These are phyloP conservation scores for Fragaria vesca DNA, from an alignment of 306 rosid genomes.

Conservation along the genomic window DNA sequence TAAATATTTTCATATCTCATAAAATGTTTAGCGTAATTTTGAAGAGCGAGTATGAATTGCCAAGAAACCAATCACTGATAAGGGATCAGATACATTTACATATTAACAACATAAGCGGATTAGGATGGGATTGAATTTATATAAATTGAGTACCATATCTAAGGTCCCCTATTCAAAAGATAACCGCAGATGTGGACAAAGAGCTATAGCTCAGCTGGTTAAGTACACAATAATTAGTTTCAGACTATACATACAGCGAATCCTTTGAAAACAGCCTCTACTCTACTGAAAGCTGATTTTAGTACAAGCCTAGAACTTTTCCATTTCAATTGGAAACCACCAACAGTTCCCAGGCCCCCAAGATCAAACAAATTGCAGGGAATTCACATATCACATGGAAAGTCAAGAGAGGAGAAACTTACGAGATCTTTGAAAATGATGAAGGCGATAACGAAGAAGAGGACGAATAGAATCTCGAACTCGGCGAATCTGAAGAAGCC, in stretches of 20 bases:
- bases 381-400: too few species aligned
- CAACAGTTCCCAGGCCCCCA: not conserved
- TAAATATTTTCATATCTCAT: too few species aligned
- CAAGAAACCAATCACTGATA: not conserved
- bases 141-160: too few species aligned
- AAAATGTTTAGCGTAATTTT: not conserved
- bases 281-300: not conserved
- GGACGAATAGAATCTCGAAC: constrained; percentile 87
- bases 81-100: not conserved
- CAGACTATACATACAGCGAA: not conserved
- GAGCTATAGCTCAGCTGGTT: not conserved
- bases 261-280: not conserved
- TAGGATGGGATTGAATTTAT: not conserved
- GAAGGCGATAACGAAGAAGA: constrained; percentile 73
- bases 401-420: constrained; percentile 21
- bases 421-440: constrained; percentile 84
- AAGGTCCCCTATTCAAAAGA: not conserved
- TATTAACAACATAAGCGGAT: not conserved
- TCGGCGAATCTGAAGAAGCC: constrained; percentile 64
- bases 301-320: not conserved
- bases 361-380: not conserved
- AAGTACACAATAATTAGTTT: not conserved
- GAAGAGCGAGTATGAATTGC: not conserved
- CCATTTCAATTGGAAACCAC: not conserved
- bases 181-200: not conserved